Percentiles rank a stretch among this genome's conserved stretches.
These are phyloP conservation scores for Triangularia verruculosa DNA, from an alignment of 2,329 filamentous ascomycete genomes.

Conservation along the genomic window DNA sequence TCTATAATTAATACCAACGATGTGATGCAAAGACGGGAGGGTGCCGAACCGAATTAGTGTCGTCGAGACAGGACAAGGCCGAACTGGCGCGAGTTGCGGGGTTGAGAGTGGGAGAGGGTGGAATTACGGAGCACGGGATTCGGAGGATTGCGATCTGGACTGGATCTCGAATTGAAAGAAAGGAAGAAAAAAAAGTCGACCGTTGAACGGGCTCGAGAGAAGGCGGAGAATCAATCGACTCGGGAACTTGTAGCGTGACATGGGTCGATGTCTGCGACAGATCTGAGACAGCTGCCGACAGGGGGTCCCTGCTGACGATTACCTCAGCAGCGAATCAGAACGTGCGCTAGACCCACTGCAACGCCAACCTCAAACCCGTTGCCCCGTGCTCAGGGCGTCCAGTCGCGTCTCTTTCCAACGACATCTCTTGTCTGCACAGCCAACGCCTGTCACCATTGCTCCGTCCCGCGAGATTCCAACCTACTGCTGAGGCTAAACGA, in stretches of 20 bases:
- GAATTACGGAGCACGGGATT: conserved; percentile 1
- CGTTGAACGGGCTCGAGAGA: neutral
- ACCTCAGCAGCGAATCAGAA: conserved; percentile 32
- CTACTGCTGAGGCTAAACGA: neutral
- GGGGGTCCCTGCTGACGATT: conserved; percentile 27
- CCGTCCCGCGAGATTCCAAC: neutral
- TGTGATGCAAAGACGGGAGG: neutral
- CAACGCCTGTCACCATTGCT: conserved; percentile 11
- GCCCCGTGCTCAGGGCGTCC: conserved; percentile 30
- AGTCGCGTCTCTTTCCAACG: conserved; percentile 34
- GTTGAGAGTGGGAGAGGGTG: neutral
- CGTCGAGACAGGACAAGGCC: neutral
- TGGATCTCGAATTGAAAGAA: conserved; percentile 13
- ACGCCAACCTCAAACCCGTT: conserved; percentile 43
- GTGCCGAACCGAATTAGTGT: neutral
- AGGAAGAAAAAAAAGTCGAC: conserved; percentile 7
- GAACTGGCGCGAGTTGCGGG: neutral
- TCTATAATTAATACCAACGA: neutral
- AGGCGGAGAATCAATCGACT: conserved; percentile 7
- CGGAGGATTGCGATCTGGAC: conserved; percentile 22
- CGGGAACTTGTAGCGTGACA: conserved; percentile 21
- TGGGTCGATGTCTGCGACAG: conserved; percentile 25
- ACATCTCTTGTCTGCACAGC: conserved; percentile 28
- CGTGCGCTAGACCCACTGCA: conserved; percentile 30
- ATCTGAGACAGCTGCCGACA: conserved; percentile 9